These are phyloP conservation scores for Metarhizium guizhouense DNA, from an alignment of 2,329 filamentous ascomycete species.

Conservation along the genomic window DNA sequence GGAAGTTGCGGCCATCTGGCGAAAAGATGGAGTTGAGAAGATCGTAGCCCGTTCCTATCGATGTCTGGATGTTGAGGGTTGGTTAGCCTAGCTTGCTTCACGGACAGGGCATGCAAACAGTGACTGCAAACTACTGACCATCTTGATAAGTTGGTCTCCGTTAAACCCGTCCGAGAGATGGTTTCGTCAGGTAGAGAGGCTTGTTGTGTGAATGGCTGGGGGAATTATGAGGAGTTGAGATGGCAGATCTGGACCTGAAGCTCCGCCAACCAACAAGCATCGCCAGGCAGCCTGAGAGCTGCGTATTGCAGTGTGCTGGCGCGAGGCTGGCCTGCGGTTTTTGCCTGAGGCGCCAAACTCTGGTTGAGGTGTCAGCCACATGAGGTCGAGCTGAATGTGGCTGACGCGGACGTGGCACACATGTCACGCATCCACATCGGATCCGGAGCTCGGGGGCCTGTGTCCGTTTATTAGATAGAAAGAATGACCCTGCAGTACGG, in stretches of 20 bases:
- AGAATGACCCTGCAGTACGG: too few species aligned
- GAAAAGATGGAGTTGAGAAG: slow-evolving; percentile 99
- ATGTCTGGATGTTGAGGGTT: slow-evolving; percentile 60
- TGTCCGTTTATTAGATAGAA: neutral
- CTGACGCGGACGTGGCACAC: slow-evolving; percentile 1
- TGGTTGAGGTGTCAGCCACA: slow-evolving; percentile 9
- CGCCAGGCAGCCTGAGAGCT: slow-evolving; percentile 36
- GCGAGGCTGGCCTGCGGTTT: slow-evolving; percentile 11
- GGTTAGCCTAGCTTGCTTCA: slow-evolving; percentile 3
- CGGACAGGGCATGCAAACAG: slow-evolving; percentile 1
- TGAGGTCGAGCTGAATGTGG: slow-evolving; percentile 4
- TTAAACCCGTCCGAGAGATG: neutral
- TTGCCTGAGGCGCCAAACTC: slow-evolving; percentile 22
- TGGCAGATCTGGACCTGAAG: slow-evolving; percentile 17
- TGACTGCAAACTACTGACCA: slow-evolving; percentile 10
- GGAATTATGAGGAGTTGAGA: neutral
- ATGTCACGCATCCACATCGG: neutral
- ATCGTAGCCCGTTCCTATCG: slow-evolving; percentile 99
- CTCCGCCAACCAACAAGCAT: slow-evolving; percentile 11
- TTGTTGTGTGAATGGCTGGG: slow-evolving; percentile 1
- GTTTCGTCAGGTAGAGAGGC: neutral
- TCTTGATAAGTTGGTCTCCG: slow-evolving; percentile 7
- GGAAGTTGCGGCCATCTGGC: slow-evolving; percentile 96
- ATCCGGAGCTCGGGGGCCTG: neutral
- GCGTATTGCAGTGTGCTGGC: slow-evolving; percentile 22